These are phyloP conservation scores for Ploettnerulaceae sp. DNA, from an alignment of 2,329 filamentous ascomycete species.

Conservation along the genomic window DNA sequence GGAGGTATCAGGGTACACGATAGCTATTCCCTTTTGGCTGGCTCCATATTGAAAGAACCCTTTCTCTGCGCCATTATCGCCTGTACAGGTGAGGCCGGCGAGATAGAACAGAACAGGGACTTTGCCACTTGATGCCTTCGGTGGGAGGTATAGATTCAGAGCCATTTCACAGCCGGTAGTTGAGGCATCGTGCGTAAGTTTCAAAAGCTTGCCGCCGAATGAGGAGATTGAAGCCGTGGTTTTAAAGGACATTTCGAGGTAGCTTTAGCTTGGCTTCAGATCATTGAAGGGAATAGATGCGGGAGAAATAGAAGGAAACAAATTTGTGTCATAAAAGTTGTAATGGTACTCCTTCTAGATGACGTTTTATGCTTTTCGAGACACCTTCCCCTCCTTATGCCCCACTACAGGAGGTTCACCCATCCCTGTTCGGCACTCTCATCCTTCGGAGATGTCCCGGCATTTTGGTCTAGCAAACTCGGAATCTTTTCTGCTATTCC, in stretches of 20 bases:
- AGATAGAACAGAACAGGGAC: slow-evolving; percentile 89
- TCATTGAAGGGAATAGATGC: slow-evolving; percentile 1
- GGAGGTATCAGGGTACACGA: slow-evolving; percentile 92
- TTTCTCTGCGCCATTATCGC: slow-evolving; percentile 76
- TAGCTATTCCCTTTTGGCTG: slow-evolving; percentile 74
- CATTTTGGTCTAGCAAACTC: slow-evolving; percentile 11
- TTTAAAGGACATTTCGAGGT: slow-evolving; percentile 69
- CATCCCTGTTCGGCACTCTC: slow-evolving; percentile 22
- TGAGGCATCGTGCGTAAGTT: slow-evolving; percentile 80
- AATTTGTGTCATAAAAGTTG: slow-evolving; percentile 4
- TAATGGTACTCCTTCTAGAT: slow-evolving; percentile 11
- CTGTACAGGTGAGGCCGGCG: slow-evolving; percentile 90
- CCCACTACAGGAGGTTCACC: slow-evolving; percentile 16
- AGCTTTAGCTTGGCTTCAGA: neutral
- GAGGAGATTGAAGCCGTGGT: slow-evolving; percentile 84
- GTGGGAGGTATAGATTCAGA: slow-evolving; percentile 87
- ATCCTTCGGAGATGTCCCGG: slow-evolving; percentile 25
- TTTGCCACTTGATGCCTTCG: slow-evolving; percentile 49
- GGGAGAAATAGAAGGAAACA: neutral
- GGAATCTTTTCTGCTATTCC: slow-evolving; percentile 8
- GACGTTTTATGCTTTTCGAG: slow-evolving; percentile 27
- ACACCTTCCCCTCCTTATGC: slow-evolving; percentile 29
- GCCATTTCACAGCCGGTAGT: slow-evolving; percentile 84
- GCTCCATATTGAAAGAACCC: slow-evolving; percentile 90
- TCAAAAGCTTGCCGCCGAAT: slow-evolving; percentile 91